Conservation (phyloP, 208 protist species). For the Zelonia costaricensis region DNA sequence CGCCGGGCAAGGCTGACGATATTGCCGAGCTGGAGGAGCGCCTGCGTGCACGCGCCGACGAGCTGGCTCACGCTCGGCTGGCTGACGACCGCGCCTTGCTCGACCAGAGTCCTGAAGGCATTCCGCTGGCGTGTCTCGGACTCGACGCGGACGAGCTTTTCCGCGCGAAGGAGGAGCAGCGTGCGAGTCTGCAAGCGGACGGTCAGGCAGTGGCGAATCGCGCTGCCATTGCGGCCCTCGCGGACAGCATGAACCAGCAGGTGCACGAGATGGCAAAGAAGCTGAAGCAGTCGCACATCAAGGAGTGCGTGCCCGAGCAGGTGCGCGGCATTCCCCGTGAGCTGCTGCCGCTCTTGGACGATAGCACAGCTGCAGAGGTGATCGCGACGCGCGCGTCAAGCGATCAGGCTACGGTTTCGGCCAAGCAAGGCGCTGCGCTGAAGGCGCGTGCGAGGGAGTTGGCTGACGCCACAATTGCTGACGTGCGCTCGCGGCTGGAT, state of each 20-base stretch:
- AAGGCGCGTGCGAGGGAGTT: slow-evolving; percentile 39
- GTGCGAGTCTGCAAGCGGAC: slow-evolving; percentile 33
- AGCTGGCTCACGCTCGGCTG: slow-evolving; percentile 33
- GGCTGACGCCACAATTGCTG: slow-evolving; percentile 28
- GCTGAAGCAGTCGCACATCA: slow-evolving; percentile 34
- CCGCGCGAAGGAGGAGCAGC: slow-evolving; percentile 37
- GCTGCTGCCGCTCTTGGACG: slow-evolving; percentile 44
- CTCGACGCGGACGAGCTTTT: slow-evolving; percentile 43
- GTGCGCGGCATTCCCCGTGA: slow-evolving; percentile 55
- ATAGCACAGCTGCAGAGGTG: slow-evolving; percentile 30
- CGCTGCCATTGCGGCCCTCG: slow-evolving; percentile 31
- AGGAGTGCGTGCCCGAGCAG: slow-evolving; percentile 25
- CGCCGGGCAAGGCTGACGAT: slow-evolving; percentile 19
- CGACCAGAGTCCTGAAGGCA: slow-evolving; percentile 42
- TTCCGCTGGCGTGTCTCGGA: slow-evolving; percentile 36
- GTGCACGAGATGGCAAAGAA: slow-evolving; percentile 39
- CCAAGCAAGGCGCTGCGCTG: slow-evolving; percentile 25
- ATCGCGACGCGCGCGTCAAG: slow-evolving; percentile 13
- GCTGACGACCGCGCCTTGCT: slow-evolving; percentile 41
- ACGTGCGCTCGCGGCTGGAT: slow-evolving; percentile 44
- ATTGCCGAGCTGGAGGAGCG: slow-evolving; percentile 37
- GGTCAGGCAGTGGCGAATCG: slow-evolving; percentile 25
- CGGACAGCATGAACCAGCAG: slow-evolving; percentile 57
- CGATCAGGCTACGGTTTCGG: slow-evolving; percentile 9
- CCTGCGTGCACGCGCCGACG: slow-evolving; percentile 43